phyloP scores from a whole-genome alignment of 2,329 filamentous ascomycete species.

The Fusarium concolor region DNA sequence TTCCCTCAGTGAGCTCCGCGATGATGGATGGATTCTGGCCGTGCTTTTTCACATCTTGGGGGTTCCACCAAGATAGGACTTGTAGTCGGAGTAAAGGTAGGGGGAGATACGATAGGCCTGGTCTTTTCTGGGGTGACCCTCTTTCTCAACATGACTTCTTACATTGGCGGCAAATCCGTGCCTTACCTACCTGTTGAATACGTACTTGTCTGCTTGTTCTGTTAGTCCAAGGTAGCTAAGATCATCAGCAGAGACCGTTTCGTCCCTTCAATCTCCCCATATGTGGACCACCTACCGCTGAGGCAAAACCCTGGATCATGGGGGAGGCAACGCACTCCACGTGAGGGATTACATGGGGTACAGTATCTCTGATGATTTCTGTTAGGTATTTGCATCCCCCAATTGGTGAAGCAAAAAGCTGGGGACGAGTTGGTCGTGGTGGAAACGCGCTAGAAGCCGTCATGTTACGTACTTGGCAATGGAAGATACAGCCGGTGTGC shows the following conservation, averaged over 20 bases:
- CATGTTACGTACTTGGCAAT: conserved; percentile 42
- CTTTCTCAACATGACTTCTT: conserved; percentile 3
- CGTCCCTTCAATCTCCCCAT: conserved; percentile 8
- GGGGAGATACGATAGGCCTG: conserved; percentile 9
- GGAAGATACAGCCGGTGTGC: conserved; percentile 23
- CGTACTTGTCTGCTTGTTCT: no score
- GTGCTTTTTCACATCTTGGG: conserved; percentile 25
- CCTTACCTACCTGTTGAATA: no score
- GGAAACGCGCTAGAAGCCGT: conserved; percentile 34
- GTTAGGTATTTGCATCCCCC: conserved; percentile 26
- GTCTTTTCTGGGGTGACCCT: conserved; percentile 33
- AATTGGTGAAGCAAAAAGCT: conserved; percentile 36
- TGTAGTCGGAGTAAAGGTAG: conserved; percentile 21
- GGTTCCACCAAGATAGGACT: conserved; percentile 21
- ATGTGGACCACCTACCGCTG: not conserved
- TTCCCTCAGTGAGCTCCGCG: conserved; percentile 40
- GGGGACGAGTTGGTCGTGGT: conserved; percentile 13
- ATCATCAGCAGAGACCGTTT: conserved; percentile 21
- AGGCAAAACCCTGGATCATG: not conserved
- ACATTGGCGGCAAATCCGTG: conserved; percentile 31
- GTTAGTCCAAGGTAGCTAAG: not conserved
- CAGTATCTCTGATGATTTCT: conserved; percentile 7
- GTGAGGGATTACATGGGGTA: conserved; percentile 4
- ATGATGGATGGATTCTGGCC: conserved; percentile 19
- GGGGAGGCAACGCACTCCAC: not conserved